These are phyloP conservation scores for Dothiorella sarmentorum DNA, from an alignment of 2,329 filamentous ascomycete genomes.

Conservation along the genomic window DNA sequence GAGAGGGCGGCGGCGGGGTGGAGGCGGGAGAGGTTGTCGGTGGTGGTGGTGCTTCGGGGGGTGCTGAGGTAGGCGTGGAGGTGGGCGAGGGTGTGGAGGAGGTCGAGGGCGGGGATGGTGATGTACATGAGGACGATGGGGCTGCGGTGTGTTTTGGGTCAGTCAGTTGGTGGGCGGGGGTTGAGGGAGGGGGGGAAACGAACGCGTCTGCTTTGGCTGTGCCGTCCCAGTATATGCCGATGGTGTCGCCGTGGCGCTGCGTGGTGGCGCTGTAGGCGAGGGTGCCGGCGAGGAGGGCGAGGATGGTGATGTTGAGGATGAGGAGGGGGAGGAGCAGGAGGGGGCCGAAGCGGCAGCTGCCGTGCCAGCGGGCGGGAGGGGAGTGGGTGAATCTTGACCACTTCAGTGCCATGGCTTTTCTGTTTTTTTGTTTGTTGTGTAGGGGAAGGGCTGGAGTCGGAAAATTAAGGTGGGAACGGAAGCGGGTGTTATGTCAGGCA, in stretches of 20 bases:
- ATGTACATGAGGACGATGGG: neutral
- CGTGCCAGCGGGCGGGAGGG: neutral
- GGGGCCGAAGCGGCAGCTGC: neutral
- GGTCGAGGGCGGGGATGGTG: neutral
- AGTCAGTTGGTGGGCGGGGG: neutral
- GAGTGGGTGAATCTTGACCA: constrained; percentile 4
- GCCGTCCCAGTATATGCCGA: neutral
- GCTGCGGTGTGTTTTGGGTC: neutral
- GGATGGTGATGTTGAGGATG: neutral
- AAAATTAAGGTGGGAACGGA: too few species aligned
- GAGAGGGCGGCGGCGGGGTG: neutral
- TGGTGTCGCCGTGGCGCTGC: neutral
- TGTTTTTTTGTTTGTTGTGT: too few species aligned
- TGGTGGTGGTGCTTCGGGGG: neutral
- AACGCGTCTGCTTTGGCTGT: neutral
- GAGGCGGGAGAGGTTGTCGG: neutral
- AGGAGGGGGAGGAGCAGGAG: neutral
- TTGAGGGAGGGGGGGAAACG: neutral
- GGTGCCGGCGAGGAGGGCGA: neutral
- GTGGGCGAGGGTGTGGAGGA: neutral
- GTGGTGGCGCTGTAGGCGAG: neutral
- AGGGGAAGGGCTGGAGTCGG: too few species aligned
- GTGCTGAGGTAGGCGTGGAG: neutral
- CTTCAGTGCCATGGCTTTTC: neutral
- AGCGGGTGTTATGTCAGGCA: too few species aligned